Base-by-base conservation (phyloP, 495 filamentous ascomycete species). In the Neurospora pannonica region DNA sequence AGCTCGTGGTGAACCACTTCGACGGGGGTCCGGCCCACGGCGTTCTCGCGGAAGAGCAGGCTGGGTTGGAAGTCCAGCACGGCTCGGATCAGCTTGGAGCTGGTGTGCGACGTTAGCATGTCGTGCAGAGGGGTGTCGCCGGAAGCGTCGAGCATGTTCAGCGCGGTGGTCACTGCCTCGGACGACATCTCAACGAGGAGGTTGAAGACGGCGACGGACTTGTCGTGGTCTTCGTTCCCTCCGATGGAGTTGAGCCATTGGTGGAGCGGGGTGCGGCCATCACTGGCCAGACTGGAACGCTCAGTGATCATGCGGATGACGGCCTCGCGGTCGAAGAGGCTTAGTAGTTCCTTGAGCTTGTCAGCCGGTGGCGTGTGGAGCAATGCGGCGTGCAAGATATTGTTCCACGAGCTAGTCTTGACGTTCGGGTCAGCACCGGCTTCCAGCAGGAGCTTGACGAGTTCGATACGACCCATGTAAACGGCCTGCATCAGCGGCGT, bases 81-180 rank as follows among this genome's bases (percentile, higher is more conserved):
- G 9, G 83, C 70, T 7, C 83, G 81, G 15, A 88, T 79, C 0
- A 88, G 75, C 28, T 75, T 73, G 54, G 85, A 83, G 54, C 7
- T 67, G 13, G 15, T 17, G 54, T 34, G 54, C 4, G 54, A 34
- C 0, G 15, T 67, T 31, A 92, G 83, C 1, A 87, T 86, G 3
- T 80, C 79, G 75, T 95, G 92, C 0, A 92, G 80, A 4, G 88
- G 86, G 0, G 90, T 90, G 76, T 94, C 89, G 6, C 92, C 92
- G 10, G 89, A 84, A 28, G 88, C 90, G 79, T 93, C 89, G 4
- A 93, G 84, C 62, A 90, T 82, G 24, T 87, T 84, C 2, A 93
- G 84, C 13, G 91, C 89, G 40, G 73, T 72, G 5, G 54, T 62
- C n/a, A 71, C 54, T 5, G 73, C 84, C 7, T 87, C 82, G 8